Conservation (phyloP, 768 basidiomycete genomes). For the Cyclocybe cylindracea region DNA sequence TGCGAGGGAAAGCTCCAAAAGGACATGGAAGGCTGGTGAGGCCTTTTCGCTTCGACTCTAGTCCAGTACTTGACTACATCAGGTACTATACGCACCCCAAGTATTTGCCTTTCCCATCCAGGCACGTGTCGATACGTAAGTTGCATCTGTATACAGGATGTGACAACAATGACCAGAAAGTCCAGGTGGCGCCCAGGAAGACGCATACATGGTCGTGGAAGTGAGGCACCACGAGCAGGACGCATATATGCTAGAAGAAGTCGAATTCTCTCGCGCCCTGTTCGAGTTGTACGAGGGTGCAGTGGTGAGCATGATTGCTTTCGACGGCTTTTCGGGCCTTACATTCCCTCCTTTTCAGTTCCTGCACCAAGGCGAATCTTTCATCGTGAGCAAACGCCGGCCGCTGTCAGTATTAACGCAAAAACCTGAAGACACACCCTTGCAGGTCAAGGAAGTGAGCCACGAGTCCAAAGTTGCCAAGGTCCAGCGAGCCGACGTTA, state of each 20-base stretch:
- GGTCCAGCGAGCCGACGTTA: constrained; percentile 74
- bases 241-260: constrained; percentile 68
- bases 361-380: constrained; percentile 85
- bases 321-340: not conserved
- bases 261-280: constrained; percentile 79
- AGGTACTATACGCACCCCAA: constrained; percentile 87
- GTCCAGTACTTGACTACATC: not conserved
- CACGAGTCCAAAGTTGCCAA: constrained; percentile 77
- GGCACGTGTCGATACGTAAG: constrained; percentile 67
- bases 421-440: not conserved
- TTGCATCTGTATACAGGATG: not conserved
- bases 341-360: constrained; percentile 48
- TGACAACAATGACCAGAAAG: not conserved
- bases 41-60: not conserved
- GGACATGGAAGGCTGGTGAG: constrained; percentile 83
- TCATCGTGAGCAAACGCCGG: constrained; percentile 52
- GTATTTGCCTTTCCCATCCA: constrained; percentile 76
- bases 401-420: not conserved
- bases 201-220: constrained; percentile 76
- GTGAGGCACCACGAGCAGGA: constrained; percentile 40
- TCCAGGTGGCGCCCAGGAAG: constrained; percentile 67
- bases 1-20: constrained; percentile 60
- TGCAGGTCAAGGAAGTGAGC: constrained; percentile 73
- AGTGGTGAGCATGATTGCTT: constrained; percentile 45
- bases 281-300: constrained; percentile 92